Percentiles rank a stretch among this genome's conserved stretches.
phyloP scores from a whole-genome alignment of 441 rosid species.

The Populus tomentosa region DNA sequence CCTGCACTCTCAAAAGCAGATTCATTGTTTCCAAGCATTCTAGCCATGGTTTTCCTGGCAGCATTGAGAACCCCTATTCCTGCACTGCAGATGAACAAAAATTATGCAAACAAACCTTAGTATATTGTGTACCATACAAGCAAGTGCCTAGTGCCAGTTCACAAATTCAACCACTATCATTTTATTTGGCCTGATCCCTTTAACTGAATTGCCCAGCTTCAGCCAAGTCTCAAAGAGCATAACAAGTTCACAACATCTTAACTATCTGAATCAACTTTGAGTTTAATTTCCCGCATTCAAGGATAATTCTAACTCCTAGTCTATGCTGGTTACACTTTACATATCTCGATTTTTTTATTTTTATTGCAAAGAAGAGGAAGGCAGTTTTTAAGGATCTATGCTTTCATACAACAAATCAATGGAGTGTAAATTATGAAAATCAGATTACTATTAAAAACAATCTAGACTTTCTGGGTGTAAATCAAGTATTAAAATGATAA shows the following conservation, averaged over 20 bases:
- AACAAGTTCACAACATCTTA: too few relatives aligned
- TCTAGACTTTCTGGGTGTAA: constrained; percentile 6
- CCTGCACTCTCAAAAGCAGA: constrained; percentile 87
- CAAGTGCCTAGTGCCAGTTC: not conserved
- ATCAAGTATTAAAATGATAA: not conserved
- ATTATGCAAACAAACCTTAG: constrained; percentile 21
- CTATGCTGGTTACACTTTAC: not conserved
- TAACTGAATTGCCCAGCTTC: too few relatives aligned
- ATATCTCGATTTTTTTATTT: not conserved
- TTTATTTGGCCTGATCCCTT: not conserved
- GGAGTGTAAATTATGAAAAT: not conserved
- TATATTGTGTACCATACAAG: not conserved
- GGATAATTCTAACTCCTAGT: too few relatives aligned
- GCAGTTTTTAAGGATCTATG: too few relatives aligned
- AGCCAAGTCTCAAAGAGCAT: too few relatives aligned
- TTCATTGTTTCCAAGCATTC: constrained; percentile 90
- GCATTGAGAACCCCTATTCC: constrained; percentile 98
- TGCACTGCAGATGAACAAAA: constrained; percentile 55
- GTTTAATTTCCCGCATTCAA: too few relatives aligned
- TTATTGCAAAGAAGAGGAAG: not conserved
- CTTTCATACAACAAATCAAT: not conserved
- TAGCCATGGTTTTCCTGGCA: constrained; percentile 98
- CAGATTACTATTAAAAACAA: not conserved
- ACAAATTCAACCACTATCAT: constrained; percentile 1
- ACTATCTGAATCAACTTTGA: too few relatives aligned